phyloP scores from a whole-genome alignment of 192 early-diverging fungal genomes.

The Thoreauomyces humboldtii region DNA sequence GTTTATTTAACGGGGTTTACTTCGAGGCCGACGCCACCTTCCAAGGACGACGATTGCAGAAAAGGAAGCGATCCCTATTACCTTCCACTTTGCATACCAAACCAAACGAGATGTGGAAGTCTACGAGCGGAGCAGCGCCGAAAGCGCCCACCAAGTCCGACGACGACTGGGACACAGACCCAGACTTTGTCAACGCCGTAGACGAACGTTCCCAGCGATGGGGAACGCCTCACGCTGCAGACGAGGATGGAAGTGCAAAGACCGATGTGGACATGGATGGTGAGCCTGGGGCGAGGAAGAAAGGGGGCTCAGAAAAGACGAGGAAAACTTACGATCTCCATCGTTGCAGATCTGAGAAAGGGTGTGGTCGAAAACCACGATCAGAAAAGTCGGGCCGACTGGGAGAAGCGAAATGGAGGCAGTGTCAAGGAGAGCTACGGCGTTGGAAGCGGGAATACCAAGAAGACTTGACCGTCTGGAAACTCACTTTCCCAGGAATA shows the following conservation, averaged over 20 bases:
- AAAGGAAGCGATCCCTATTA: no score
- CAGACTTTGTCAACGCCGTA: conserved; percentile 49
- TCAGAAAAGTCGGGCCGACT: conserved; percentile 1
- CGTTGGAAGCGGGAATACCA: no score
- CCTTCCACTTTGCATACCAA: no score
- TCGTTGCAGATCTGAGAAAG: conserved; percentile 15
- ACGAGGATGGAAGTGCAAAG: not conserved
- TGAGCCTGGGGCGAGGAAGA: not conserved
- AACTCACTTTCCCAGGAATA: no score
- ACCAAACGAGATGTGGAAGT: no score
- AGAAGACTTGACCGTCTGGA: no score
- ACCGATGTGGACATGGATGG: conserved; percentile 29
- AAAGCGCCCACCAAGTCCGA: no score
- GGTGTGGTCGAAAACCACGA: conserved; percentile 11
- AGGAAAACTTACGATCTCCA: no score
- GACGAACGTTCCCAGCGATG: conserved; percentile 42
- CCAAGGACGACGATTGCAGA: no score
- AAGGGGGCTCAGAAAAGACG: not conserved
- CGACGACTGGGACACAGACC: conserved; percentile 28
- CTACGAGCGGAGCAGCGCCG: no score
- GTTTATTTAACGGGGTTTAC: no score
- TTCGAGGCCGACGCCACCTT: no score
- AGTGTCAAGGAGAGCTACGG: conserved; percentile 20
- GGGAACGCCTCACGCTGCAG: conserved; percentile 46
- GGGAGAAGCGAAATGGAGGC: conserved; percentile 5